These are phyloP conservation scores for Ophiostoma fasciatum DNA, from an alignment of 2,329 filamentous ascomycete species.

Conservation along the genomic window DNA sequence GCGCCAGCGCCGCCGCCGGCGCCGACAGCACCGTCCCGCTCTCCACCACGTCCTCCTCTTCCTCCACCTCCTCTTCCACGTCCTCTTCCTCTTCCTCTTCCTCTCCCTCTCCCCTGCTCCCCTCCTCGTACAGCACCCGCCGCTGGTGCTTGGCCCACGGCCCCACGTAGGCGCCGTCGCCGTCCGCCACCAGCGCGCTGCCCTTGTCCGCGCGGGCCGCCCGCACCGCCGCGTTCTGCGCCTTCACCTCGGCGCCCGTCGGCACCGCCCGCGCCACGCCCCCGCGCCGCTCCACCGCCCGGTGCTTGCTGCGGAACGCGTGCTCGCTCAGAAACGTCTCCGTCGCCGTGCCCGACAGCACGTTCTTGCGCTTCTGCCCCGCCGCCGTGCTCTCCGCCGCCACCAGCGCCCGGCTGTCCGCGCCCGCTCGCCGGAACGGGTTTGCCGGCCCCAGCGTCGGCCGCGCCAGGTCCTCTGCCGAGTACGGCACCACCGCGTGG, in stretches of 20 bases:
- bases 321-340: constrained; percentile 84
- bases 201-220: constrained; percentile 76
- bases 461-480: constrained; percentile 57
- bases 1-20: constrained; percentile 36
- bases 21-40: constrained; percentile 47
- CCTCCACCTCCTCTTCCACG: constrained; percentile 55
- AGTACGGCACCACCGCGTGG: constrained; percentile 48
- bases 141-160: constrained; percentile 81
- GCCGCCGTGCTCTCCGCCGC: background rate
- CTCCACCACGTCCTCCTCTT: constrained; percentile 53
- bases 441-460: constrained; percentile 56
- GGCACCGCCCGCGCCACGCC: constrained; percentile 42
- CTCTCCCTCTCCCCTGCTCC: constrained; percentile 61
- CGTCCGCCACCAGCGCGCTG: constrained; percentile 69
- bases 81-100: constrained; percentile 67
- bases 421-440: constrained; percentile 46
- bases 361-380: constrained; percentile 59
- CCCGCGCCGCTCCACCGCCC: constrained; percentile 58
- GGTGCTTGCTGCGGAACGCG: constrained; percentile 76
- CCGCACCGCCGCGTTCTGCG: constrained; percentile 50
- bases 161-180: constrained; percentile 76
- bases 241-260: constrained; percentile 46
- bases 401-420: background rate
- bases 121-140: constrained; percentile 52
- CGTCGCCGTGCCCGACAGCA: constrained; percentile 72